phyloP scores from a whole-genome alignment of 2,329 filamentous ascomycete genomes.

The Pseudogymnoascus sp. region DNA sequence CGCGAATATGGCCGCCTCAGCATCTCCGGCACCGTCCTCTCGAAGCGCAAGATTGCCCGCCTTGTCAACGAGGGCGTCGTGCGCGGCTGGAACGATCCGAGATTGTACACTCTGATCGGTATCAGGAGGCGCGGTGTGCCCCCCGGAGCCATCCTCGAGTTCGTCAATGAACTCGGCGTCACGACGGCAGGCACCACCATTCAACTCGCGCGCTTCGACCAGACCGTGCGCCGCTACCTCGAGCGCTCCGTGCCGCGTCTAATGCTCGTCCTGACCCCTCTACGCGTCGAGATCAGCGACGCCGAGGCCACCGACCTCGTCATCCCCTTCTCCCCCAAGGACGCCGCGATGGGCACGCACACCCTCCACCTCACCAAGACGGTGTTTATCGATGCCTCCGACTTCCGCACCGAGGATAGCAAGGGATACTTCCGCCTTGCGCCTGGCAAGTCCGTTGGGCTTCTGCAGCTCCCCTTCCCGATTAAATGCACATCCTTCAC shows the following conservation, averaged over 20 bases:
- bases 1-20: conserved; percentile 74
- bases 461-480: conserved; percentile 62
- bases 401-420: conserved; percentile 66
- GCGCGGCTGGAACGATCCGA: conserved; percentile 82
- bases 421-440: conserved; percentile 72
- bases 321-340: conserved; percentile 75
- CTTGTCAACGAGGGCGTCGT: conserved; percentile 72
- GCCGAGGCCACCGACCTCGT: conserved; percentile 58
- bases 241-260: conserved; percentile 81
- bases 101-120: conserved; percentile 79
- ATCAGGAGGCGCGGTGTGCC: conserved; percentile 79
- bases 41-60: conserved; percentile 75
- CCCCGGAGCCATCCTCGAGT: conserved; percentile 78
- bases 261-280: conserved; percentile 80
- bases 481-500: conserved; percentile 64
- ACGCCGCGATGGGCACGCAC: conserved; percentile 56
- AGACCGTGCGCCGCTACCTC: conserved; percentile 75
- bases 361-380: conserved; percentile 60
- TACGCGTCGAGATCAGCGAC: conserved; percentile 75
- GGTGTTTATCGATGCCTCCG: conserved; percentile 75
- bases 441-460: conserved; percentile 64
- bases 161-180: conserved; percentile 85
- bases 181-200: conserved; percentile 76
- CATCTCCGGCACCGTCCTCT: conserved; percentile 75
- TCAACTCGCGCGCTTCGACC: conserved; percentile 73